Percentiles rank a stretch among this genome's conserved stretches.
Conservation (phyloP, 169 alveolate species). For the Cryptosporidium canis region DNA sequence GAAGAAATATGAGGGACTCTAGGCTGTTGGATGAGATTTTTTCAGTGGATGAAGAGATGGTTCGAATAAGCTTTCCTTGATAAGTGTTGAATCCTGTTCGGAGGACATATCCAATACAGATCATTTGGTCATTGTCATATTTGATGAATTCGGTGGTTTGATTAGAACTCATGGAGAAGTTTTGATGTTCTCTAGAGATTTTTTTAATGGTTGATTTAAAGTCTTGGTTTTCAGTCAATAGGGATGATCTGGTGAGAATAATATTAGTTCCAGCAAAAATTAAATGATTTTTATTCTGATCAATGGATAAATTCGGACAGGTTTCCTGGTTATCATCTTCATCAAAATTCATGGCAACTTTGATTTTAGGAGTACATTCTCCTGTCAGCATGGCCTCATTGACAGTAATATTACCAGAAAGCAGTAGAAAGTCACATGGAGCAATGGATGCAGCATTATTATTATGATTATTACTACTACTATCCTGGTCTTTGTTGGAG, state of each 20-base stretch:
- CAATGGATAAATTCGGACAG: constrained; percentile 25
- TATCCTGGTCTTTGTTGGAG: neutral
- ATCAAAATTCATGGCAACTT: constrained; percentile 82
- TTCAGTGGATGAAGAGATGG: constrained; percentile 93
- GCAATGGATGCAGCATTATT: constrained; percentile 74
- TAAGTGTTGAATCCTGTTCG: constrained; percentile 83
- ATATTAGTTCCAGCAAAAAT: constrained; percentile 94
- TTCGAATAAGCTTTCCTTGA: constrained; percentile 96
- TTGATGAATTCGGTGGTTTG: constrained; percentile 9
- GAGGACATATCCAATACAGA: constrained; percentile 80
- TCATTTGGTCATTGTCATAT: constrained; percentile 39
- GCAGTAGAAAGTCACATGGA: constrained; percentile 80
- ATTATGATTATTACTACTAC: constrained; percentile 47
- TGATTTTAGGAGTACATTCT: constrained; percentile 88
- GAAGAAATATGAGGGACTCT: constrained; percentile 93
- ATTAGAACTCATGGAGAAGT: neutral
- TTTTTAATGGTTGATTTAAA: neutral
- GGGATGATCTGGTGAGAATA: constrained; percentile 81
- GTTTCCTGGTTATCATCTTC: constrained; percentile 72
- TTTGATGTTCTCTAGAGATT: neutral
- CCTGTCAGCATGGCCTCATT: constrained; percentile 92
- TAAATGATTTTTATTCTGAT: constrained; percentile 81
- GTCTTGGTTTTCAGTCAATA: constrained; percentile 73
- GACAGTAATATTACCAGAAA: constrained; percentile 85
- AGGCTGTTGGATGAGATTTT: constrained; percentile 88